phyloP scores from a whole-genome alignment of 116 monocot species.

The Dioscorea cayenensis region DNA sequence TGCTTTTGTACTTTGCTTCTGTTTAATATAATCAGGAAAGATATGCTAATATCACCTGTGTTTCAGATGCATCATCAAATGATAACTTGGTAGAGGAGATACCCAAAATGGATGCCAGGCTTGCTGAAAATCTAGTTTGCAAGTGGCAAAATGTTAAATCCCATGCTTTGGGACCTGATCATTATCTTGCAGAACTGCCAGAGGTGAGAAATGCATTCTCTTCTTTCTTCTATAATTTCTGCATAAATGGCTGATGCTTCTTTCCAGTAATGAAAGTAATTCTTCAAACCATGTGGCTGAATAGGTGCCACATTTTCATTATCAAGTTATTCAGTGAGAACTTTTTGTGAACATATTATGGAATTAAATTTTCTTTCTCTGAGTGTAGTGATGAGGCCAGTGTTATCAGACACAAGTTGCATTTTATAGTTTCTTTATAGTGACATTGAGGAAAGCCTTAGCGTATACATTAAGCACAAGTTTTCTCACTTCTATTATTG shows the following conservation, averaged over 20 bases:
- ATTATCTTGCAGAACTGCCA: conserved; percentile 41
- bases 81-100: conserved; percentile 26
- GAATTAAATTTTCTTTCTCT: too few species aligned
- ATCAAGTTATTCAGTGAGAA: too few species aligned
- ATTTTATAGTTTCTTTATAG: too few species aligned
- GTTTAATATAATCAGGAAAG: background rate
- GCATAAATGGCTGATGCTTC: background rate
- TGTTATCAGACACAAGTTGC: too few species aligned
- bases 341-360: too few species aligned
- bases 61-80: conserved; percentile 19
- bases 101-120: conserved; percentile 72
- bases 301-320: too few species aligned
- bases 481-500: too few species aligned
- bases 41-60: background rate
- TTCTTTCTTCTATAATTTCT: background rate
- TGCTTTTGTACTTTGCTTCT: background rate
- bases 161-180: conserved; percentile 66
- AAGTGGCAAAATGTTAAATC: conserved; percentile 85
- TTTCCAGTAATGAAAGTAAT: background rate
- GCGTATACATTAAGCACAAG: too few species aligned
- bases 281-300: background rate
- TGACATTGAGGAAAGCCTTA: too few species aligned
- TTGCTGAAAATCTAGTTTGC: conserved; percentile 69
- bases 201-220: conserved; percentile 34
- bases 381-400: too few species aligned